Base-by-base conservation (phyloP, 495 filamentous ascomycete genomes). In the Lophium mytilinum region DNA sequence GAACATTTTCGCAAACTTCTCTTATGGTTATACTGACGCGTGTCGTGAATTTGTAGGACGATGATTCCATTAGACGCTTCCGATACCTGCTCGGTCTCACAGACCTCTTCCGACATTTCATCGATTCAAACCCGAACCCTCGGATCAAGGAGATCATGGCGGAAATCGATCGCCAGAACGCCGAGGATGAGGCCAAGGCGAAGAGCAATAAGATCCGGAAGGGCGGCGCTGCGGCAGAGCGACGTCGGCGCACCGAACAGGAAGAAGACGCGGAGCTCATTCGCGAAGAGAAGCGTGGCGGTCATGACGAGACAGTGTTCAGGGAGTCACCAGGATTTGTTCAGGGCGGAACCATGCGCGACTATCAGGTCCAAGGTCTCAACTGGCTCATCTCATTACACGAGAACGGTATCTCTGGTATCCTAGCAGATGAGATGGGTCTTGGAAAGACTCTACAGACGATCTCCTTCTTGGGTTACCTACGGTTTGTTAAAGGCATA, bases 361-460 rank as follows among this genome's bases (percentile, higher is more conserved):
- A 98, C 64, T 98, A 98, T 68, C 93, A 98, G 69, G 77, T 98
- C 61, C 85, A 87, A 12, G 93, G 93, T 52, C 69, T 98, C 58
- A 98, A 98, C 66, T 98, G 93, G 93, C 82, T 98, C n/a, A 89
- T 97, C 57, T 96, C 91, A 1, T 79, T 98, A 10, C 93, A 98
- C 66, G 93, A 97, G 72, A 98, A 98, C 66, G 93, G 93, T 72
- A 98, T 98, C 63, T 96, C 92, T 21, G 93, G 93, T 52, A 98
- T 98, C 56, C 73, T 98, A 54, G 93, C 93, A 52, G 93, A 98
- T 69, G 93, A 98, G 73, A 96, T 96, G 91, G 91, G 91, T 66
- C 72, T 96, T 30, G 91, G 91, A 47, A 96, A 96, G 75, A 96
- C 91, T 1, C 71, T 96, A 47, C 91, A 96, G 73, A 96, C 91